Conservation (phyloP, 192 early-diverging fungal genomes). For the Coemansia sp. region DNA sequence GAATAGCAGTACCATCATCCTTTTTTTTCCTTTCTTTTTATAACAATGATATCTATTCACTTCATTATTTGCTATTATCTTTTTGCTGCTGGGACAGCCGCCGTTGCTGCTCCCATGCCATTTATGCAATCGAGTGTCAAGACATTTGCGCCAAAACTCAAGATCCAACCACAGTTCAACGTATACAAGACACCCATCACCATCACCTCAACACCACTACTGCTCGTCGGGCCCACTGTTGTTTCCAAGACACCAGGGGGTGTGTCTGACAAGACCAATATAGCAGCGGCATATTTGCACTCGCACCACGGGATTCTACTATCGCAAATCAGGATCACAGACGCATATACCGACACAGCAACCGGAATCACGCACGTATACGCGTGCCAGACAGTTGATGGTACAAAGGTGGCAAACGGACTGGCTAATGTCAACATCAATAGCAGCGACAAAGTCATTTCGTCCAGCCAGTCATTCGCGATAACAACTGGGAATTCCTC, state of each 20-base stretch:
- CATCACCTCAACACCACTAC: background rate
- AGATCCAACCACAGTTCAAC: conserved; percentile 8
- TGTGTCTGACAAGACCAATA: no score
- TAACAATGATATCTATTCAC: background rate
- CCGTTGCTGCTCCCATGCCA: background rate
- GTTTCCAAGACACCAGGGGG: background rate
- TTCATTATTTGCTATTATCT: background rate
- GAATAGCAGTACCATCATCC: no score
- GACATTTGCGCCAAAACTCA: conserved; percentile 23
- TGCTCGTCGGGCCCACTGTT: no score
- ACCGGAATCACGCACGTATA: conserved; percentile 67
- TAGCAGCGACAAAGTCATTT: conserved; percentile 35
- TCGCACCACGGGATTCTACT: conserved; percentile 8
- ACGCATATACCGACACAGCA: conserved; percentile 68
- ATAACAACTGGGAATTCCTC: background rate
- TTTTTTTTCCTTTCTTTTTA: background rate
- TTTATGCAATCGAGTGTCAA: conserved; percentile 8
- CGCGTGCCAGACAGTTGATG: conserved; percentile 60
- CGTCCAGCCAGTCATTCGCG: conserved; percentile 50
- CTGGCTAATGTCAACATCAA: conserved; percentile 66
- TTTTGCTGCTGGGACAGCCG: background rate
- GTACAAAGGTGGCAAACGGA: conserved; percentile 62
- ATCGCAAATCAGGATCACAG: conserved; percentile 59
- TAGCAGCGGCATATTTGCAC: conserved; percentile 5
- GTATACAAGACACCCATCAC: conserved; percentile 18